Conservation (phyloP, 352 stramenopile species). For the Thalassiosira exigua region DNA sequence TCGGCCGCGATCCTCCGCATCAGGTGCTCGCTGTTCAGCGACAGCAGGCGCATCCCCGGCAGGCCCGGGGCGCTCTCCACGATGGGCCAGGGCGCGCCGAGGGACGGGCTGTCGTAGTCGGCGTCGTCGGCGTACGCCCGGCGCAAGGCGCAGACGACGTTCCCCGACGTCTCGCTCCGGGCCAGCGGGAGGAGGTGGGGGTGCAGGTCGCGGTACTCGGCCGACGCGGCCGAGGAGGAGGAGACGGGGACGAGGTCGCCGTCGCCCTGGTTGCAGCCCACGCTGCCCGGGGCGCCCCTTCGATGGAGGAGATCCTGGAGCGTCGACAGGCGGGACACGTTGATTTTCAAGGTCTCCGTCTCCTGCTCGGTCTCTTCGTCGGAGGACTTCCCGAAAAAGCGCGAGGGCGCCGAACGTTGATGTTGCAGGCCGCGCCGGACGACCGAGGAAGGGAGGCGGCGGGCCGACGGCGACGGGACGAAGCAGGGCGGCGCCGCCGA, state of each 20-base stretch:
- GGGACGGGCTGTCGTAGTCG: slow-evolving; percentile 52
- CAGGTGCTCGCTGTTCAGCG: slow-evolving; percentile 78
- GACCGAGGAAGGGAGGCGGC: slow-evolving; percentile 12
- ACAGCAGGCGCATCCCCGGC: slow-evolving; percentile 72
- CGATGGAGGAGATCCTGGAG: slow-evolving; percentile 69
- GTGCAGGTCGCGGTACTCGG: slow-evolving; percentile 66
- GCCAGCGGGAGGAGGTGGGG: slow-evolving; percentile 74
- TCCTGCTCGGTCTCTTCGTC: slow-evolving; percentile 59
- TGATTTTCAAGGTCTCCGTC: slow-evolving; percentile 12
- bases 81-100: slow-evolving; percentile 71
- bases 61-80: slow-evolving; percentile 66
- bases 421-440: neutral
- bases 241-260: slow-evolving; percentile 70
- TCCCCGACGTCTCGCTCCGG: slow-evolving; percentile 59
- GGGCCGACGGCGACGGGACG: slow-evolving; percentile 6
- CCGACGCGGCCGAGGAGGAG: slow-evolving; percentile 30
- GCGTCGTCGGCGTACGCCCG: slow-evolving; percentile 68
- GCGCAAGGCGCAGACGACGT: slow-evolving; percentile 75
- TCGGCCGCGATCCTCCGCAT: slow-evolving; percentile 80
- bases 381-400: slow-evolving; percentile 23
- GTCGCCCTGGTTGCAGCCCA: slow-evolving; percentile 51
- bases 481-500: slow-evolving; percentile 23
- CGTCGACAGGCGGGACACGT: slow-evolving; percentile 67
- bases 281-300: slow-evolving; percentile 73
- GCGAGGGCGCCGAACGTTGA: slow-evolving; percentile 4